Percentiles rank a stretch among this genome's conserved stretches.
These are phyloP conservation scores for Colletotrichum karsti DNA, from an alignment of 2,329 filamentous ascomycete species.

Conservation along the genomic window DNA sequence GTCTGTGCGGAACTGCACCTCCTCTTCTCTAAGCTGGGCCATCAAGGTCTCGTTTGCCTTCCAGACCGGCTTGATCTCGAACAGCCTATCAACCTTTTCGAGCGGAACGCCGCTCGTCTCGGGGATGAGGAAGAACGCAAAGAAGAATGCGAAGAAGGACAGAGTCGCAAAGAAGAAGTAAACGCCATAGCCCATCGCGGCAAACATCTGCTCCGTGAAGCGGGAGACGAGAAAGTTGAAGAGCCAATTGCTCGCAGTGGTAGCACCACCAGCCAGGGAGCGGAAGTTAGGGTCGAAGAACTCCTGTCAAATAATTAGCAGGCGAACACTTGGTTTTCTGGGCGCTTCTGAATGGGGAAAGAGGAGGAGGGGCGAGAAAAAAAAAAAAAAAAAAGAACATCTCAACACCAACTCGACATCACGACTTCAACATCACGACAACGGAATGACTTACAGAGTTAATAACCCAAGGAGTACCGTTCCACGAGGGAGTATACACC, in stretches of 20 bases:
- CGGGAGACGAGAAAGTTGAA: conserved; percentile 63
- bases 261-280: conserved; percentile 64
- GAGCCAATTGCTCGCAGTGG: conserved; percentile 66
- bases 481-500: conserved; percentile 67
- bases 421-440: too few relatives aligned
- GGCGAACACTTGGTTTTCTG: too few relatives aligned
- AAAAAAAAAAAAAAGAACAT: too few relatives aligned
- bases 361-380: too few relatives aligned
- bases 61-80: conserved; percentile 41
- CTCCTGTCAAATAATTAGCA: conserved; percentile 42
- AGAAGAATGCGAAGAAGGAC: conserved; percentile 55
- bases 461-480: conserved; percentile 70
- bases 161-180: conserved; percentile 64
- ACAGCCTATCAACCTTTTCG: conserved; percentile 59
- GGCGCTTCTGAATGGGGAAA: too few relatives aligned
- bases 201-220: conserved; percentile 62
- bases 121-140: conserved; percentile 60
- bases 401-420: too few relatives aligned
- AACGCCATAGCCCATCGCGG: conserved; percentile 54
- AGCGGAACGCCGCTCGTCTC: conserved; percentile 62
- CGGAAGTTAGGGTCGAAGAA: conserved; percentile 61
- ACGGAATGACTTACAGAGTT: conserved; percentile 42
- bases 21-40: conserved; percentile 18
- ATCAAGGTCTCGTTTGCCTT: conserved; percentile 19
- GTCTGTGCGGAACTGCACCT: conserved; percentile 19